Base-by-base conservation (phyloP, 768 basidiomycete species). In the Pleurotus tuoliensis region DNA sequence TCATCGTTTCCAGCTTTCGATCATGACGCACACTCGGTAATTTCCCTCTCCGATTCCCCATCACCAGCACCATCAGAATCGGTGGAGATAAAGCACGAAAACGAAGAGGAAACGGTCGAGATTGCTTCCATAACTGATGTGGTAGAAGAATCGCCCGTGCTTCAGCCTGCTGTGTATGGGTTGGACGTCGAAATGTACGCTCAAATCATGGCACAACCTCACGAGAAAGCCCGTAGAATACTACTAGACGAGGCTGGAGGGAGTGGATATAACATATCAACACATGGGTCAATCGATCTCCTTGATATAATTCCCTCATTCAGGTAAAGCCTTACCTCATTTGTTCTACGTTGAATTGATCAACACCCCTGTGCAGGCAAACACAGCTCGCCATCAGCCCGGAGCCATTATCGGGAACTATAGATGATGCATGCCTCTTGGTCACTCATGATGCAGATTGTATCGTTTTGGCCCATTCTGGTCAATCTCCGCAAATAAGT, bases 381-480 rank as follows among this genome's bases (percentile, higher is more conserved):
- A n/a, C 30, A 38, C 51, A 25, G 9, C n/a, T 18, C 16, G 16
- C 38, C 51, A 22, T 53, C 39, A 53, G 51, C 20, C 16, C 51
- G 16, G 51, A 20, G 13, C 51, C 39, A 22, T 41, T 53, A 25
- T 15, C 39, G 18, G 34, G 22, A 12, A 53, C 51, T 40, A 64
- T 81, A 20, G 75, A 80, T 27, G 80, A 79, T 57, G 73, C 74
- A 4, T 80, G 78, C 56, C 47, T 76, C 6, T 43, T 79, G 34
- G 53, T 54, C 4, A 56, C 62, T 22, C 63, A 65, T 5, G 61
- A 65, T 51, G 62, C 62, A 2, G 56, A 65, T 24, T 22, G 71
- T 25, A 48, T 72, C 9, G 56, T 76, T n/a, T 66, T 79, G 0
- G 76, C 70, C 5, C 77, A 78, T 57, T 68, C 66, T 9, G 69